These are phyloP conservation scores for Suillus americanus DNA, from an alignment of 768 basidiomycete genomes.

Conservation along the genomic window DNA sequence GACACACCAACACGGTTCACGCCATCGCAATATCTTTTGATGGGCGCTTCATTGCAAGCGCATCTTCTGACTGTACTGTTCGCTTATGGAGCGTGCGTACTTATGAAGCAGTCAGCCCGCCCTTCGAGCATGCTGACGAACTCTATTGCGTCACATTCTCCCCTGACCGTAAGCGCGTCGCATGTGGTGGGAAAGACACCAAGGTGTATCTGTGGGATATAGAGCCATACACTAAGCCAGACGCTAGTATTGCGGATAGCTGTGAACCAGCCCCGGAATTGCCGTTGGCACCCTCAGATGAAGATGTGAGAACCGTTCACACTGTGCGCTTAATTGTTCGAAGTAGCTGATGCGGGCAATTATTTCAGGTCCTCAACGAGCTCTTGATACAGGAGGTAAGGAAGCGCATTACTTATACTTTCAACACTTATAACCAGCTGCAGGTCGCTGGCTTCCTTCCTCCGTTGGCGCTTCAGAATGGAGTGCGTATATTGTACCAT, in stretches of 20 bases:
- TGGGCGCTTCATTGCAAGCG: slow-evolving; percentile 30
- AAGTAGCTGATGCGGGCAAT: neutral
- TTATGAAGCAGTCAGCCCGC: slow-evolving; percentile 18
- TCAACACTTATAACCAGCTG: neutral
- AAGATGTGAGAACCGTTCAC: neutral
- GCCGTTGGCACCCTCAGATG: slow-evolving; percentile 2
- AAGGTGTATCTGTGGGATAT: slow-evolving; percentile 33
- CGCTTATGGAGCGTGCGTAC: slow-evolving; percentile 29
- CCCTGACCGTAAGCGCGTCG: slow-evolving; percentile 25
- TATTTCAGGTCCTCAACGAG: neutral
- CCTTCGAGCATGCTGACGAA: slow-evolving; percentile 27
- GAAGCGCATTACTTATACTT: neutral
- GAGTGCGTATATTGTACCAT: neutral
- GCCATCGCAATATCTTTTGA: slow-evolving; percentile 31
- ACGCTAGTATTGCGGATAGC: slow-evolving; percentile 18
- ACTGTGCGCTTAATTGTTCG: neutral
- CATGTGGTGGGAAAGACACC: slow-evolving; percentile 28
- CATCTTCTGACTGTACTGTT: slow-evolving; percentile 30
- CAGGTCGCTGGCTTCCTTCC: slow-evolving; percentile 5
- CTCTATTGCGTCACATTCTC: slow-evolving; percentile 30
- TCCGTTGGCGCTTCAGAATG: neutral
- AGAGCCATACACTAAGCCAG: slow-evolving; percentile 22
- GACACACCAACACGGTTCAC: slow-evolving; percentile 24
- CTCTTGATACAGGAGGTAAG: slow-evolving; percentile 2
- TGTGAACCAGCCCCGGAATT: neutral